These are phyloP conservation scores for Candida anglica DNA, from an alignment of 805 yeast species.

Conservation along the genomic window DNA sequence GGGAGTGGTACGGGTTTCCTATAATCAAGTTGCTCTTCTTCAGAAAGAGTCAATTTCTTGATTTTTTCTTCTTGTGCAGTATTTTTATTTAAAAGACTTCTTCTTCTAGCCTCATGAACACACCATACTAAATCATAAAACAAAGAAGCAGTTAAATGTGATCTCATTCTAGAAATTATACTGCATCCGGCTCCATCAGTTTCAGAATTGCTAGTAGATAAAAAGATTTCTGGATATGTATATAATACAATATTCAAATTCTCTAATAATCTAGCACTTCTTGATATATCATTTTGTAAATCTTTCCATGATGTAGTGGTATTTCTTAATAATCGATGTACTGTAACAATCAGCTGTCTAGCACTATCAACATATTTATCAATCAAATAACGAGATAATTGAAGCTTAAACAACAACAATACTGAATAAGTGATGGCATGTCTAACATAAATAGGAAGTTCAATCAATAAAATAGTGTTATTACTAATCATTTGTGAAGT, in stretches of 20 bases:
- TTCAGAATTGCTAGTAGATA: slow-evolving; percentile 29
- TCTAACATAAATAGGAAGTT: slow-evolving; percentile 80
- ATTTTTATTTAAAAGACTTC: slow-evolving; percentile 39
- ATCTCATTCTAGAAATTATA: slow-evolving; percentile 82
- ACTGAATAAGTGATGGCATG: slow-evolving; percentile 84
- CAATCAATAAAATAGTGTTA: slow-evolving; percentile 67
- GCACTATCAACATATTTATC: slow-evolving; percentile 82
- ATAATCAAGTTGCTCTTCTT: slow-evolving; percentile 9
- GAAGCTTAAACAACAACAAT: slow-evolving; percentile 72
- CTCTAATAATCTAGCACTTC: slow-evolving; percentile 89
- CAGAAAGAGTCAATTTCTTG: not conserved
- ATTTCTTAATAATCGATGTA: slow-evolving; percentile 81
- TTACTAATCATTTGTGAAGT: slow-evolving; percentile 57
- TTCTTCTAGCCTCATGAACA: slow-evolving; percentile 87
- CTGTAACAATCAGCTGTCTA: slow-evolving; percentile 89
- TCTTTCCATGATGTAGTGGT: slow-evolving; percentile 90
- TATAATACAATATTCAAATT: slow-evolving; percentile 82
- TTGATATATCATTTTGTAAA: slow-evolving; percentile 82
- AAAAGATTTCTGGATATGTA: slow-evolving; percentile 81
- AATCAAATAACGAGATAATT: slow-evolving; percentile 67
- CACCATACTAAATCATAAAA: slow-evolving; percentile 93
- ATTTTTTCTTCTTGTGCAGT: slow-evolving; percentile 6
- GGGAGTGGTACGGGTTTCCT: slow-evolving; percentile 69
- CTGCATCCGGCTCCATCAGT: slow-evolving; percentile 18
- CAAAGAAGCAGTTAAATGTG: slow-evolving; percentile 85